These are phyloP conservation scores for Mycena galopus DNA, from an alignment of 768 basidiomycete genomes.

Conservation along the genomic window DNA sequence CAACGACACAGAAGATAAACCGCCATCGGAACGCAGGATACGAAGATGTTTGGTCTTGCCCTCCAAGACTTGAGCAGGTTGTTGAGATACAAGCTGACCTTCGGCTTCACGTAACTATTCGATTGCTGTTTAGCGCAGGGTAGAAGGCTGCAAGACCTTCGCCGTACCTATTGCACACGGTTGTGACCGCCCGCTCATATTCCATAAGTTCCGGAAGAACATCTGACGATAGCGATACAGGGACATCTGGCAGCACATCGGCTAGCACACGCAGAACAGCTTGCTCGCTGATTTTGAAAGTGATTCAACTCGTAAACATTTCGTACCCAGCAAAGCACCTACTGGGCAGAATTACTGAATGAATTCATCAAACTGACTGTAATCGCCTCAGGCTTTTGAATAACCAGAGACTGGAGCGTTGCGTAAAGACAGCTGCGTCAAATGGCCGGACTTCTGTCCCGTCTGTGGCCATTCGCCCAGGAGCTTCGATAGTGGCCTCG, in stretches of 20 bases:
- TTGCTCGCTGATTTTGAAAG: conserved; percentile 21
- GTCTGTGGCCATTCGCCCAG: conserved; percentile 34
- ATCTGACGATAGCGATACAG: conserved; percentile 27
- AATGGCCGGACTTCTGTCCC: conserved; percentile 33
- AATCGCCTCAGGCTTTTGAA: conserved; percentile 27
- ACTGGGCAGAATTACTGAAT: conserved; percentile 32
- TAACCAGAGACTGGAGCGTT: conserved; percentile 22
- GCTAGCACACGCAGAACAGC: conserved; percentile 23
- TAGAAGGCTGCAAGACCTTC: too few relatives aligned
- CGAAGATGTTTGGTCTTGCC: conserved; percentile 33
- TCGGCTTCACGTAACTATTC: conserved; percentile 27
- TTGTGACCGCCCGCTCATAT: not conserved
- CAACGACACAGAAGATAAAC: conserved; percentile 17
- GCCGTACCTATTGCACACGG: too few relatives aligned
- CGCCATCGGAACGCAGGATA: conserved; percentile 30
- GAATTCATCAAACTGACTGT: conserved; percentile 33
- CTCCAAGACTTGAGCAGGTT: conserved; percentile 26
- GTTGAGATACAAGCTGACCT: conserved; percentile 28
- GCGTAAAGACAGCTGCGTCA: conserved; percentile 18
- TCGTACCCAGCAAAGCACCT: not conserved
- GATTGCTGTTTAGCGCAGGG: too few relatives aligned
- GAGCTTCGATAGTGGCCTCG: conserved; percentile 36
- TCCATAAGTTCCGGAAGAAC: conserved; percentile 34
- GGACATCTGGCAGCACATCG: conserved; percentile 24
- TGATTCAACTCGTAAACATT: not conserved